phyloP scores from a whole-genome alignment of 768 basidiomycete genomes.

The Rhizopogon salebrosus region DNA sequence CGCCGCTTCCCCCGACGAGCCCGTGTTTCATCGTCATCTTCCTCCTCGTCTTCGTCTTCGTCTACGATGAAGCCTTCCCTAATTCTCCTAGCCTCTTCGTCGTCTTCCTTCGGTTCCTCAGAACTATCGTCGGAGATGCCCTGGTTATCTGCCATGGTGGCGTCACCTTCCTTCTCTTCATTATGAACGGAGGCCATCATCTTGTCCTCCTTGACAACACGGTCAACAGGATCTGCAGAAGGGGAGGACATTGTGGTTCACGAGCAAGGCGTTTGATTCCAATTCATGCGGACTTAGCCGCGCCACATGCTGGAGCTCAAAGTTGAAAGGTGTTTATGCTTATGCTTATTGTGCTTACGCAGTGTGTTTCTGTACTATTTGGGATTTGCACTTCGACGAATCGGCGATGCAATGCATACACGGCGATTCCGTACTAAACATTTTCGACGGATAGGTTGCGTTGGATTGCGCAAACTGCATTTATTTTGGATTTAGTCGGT shows the following conservation, averaged over 20 bases:
- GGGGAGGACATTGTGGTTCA: conserved; percentile 52
- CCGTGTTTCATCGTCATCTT: conserved; percentile 50
- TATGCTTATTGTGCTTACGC: no score
- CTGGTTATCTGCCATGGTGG: conserved; percentile 39
- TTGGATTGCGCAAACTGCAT: no score
- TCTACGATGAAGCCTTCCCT: conserved; percentile 91
- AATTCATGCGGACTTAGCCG: conserved; percentile 2
- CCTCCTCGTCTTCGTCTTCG: conserved; percentile 80
- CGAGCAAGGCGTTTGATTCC: conserved; percentile 11
- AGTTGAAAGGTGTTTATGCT: no score
- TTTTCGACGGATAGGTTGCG: no score
- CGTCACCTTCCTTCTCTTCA: conserved; percentile 51
- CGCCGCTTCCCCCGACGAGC: conserved; percentile 59
- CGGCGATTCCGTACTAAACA: no score
- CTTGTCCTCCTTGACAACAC: conserved; percentile 43
- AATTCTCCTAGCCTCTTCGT: conserved; percentile 76
- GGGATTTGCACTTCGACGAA: no score
- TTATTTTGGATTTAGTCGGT: no score
- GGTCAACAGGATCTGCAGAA: conserved; percentile 30
- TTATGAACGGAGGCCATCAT: conserved; percentile 49
- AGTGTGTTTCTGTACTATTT: no score
- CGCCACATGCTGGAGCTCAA: background rate
- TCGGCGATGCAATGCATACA: no score
- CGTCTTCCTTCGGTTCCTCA: conserved; percentile 87
- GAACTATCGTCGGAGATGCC: conserved; percentile 73